Conservation (phyloP, 345 rosid species). For the Pistacia integerrima region DNA sequence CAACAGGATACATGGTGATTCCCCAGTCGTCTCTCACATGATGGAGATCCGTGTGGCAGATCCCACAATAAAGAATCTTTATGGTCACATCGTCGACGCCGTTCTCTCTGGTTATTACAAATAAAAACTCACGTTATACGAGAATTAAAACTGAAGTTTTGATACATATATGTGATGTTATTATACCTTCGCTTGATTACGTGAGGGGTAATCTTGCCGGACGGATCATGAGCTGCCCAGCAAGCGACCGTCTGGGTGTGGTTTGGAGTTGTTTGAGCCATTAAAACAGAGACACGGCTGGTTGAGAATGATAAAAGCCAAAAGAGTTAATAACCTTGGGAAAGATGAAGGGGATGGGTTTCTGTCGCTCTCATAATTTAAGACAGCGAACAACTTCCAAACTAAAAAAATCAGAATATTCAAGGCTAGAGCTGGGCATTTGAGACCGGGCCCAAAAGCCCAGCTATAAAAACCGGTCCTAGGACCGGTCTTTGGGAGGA, state of each 20-base stretch:
- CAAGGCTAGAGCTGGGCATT: too few species aligned
- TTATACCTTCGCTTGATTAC: constrained; percentile 52
- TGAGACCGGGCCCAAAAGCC: too few species aligned
- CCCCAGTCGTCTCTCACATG: constrained; percentile 74
- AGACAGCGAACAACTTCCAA: too few species aligned
- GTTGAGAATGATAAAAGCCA: too few species aligned
- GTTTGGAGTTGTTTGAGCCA: constrained; percentile 55
- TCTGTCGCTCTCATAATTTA: too few species aligned
- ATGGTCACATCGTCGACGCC: constrained; percentile 74
- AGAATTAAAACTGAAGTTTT: background rate
- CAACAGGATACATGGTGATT: constrained; percentile 71
- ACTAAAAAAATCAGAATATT: too few species aligned
- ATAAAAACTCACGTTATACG: background rate
- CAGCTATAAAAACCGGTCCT: too few species aligned
- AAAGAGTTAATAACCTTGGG: too few species aligned
- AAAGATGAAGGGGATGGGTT: too few species aligned
- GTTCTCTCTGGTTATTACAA: constrained; percentile 49
- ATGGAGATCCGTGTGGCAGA: constrained; percentile 85
- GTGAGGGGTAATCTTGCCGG: constrained; percentile 53
- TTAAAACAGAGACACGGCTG: background rate
- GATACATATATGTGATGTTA: background rate
- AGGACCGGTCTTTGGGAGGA: too few species aligned
- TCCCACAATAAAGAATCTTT: constrained; percentile 71
- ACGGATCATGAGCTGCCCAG: constrained; percentile 59
- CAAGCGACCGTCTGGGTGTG: constrained; percentile 56